These are phyloP conservation scores for Hericium erinaceus DNA, from an alignment of 768 basidiomycete species.

Conservation along the genomic window DNA sequence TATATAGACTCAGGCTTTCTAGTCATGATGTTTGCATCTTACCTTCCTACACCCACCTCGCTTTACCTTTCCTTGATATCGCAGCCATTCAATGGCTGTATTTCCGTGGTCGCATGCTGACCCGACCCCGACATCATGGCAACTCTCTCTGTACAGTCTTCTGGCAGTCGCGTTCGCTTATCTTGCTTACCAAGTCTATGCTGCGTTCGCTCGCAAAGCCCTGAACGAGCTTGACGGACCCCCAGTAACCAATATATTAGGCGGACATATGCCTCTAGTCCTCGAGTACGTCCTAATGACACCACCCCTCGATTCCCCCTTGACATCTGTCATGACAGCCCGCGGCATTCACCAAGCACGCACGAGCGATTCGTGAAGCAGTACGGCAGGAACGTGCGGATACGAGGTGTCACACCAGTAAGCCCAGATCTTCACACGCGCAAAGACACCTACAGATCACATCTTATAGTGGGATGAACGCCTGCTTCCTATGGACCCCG, in stretches of 20 bases:
- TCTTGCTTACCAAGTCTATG: neutral
- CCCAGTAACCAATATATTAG: conserved; percentile 1
- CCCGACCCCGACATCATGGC: neutral
- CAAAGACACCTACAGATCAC: too few species aligned
- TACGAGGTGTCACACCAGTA: conserved; percentile 62
- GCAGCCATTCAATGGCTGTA: neutral
- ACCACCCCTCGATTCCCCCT: neutral
- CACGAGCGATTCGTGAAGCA: conserved; percentile 35
- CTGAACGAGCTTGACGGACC: neutral
- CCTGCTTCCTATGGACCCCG: conserved; percentile 73
- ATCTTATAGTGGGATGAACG: conserved; percentile 61
- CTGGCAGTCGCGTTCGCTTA: neutral
- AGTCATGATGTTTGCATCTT: neutral
- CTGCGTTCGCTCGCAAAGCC: neutral
- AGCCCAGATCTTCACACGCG: conserved; percentile 20
- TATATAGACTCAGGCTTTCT: conserved; percentile 3
- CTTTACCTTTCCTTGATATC: neutral
- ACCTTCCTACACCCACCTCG: neutral
- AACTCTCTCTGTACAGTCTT: neutral
- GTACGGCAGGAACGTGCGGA: conserved; percentile 63
- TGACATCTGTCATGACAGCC: conserved; percentile 1
- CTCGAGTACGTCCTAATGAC: conserved; percentile 1
- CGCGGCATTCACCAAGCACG: conserved; percentile 2
- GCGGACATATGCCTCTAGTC: conserved; percentile 3
- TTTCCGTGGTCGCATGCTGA: neutral